Evolutionary conservation across 1,284 basidiomycete genomes (phyloP).

Genomic region (Ustilago sp.): DNA sequence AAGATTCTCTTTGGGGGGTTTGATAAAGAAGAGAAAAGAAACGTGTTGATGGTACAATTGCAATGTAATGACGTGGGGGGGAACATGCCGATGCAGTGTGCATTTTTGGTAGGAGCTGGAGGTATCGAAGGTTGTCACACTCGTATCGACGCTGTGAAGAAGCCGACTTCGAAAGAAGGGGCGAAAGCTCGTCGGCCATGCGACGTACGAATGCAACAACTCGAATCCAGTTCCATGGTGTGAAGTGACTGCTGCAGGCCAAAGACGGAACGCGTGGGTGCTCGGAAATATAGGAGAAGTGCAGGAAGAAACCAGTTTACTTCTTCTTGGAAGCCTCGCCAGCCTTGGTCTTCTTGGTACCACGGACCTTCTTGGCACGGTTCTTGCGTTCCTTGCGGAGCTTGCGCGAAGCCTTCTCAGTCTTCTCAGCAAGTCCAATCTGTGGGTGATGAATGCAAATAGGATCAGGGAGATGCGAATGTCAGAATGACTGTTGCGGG

Average conservation of each 20-base stretch:
- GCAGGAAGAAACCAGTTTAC: constrained; percentile 34
- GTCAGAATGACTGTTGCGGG: constrained; percentile 11
- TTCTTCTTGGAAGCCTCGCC: constrained; percentile 64
- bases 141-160: constrained; percentile 18
- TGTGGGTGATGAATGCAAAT: constrained; percentile 1
- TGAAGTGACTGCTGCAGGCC: constrained; percentile 30
- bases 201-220: constrained; percentile 11
- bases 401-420: constrained; percentile 93
- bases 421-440: constrained; percentile 82
- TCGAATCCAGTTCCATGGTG: constrained; percentile 12
- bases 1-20: constrained; percentile 13
- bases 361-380: constrained; percentile 92
- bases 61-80: constrained; percentile 17
- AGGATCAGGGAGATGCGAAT: constrained; percentile 11
- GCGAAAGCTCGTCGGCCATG: constrained; percentile 47
- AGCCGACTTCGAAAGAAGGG: constrained; percentile 52
- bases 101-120: constrained; percentile 8
- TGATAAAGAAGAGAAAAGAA: constrained; percentile 15
- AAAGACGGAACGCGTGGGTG: not conserved
- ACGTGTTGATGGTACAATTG: constrained; percentile 53
- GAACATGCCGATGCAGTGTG: constrained; percentile 33
- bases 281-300: constrained; percentile 12
- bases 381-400: constrained; percentile 99
- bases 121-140: constrained; percentile 7
- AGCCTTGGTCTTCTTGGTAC: constrained; percentile 71